A percentile compares a stretch with the other conserved stretches of the same genome.
Conservation (phyloP, 1,284 basidiomycete species). For the Cryptococcus sp. region DNA sequence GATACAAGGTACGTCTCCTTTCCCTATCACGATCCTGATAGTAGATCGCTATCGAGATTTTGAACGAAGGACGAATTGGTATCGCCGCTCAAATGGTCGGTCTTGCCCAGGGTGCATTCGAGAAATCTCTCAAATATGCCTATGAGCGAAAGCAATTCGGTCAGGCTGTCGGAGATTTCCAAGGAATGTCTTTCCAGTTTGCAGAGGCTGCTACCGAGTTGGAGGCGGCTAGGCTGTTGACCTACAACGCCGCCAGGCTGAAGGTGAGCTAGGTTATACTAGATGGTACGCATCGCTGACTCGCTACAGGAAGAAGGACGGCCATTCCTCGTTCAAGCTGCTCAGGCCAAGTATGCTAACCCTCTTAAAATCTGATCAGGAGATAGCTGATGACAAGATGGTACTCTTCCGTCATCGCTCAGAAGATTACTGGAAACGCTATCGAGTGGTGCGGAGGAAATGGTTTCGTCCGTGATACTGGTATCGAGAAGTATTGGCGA, state of each 20-base stretch:
- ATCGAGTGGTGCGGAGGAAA: slow-evolving; percentile 98
- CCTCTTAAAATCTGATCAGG: background rate
- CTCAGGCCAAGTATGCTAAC: slow-evolving; percentile 73
- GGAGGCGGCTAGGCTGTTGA: slow-evolving; percentile 85
- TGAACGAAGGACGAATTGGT: slow-evolving; percentile 96
- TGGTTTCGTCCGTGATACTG: slow-evolving; percentile 90
- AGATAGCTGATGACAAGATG: slow-evolving; percentile 49
- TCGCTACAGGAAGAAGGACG: slow-evolving; percentile 73
- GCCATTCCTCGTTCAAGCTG: slow-evolving; percentile 85
- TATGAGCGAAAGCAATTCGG: slow-evolving; percentile 93
- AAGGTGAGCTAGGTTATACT: slow-evolving; percentile 46
- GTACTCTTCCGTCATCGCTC: slow-evolving; percentile 81
- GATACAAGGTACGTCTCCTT: slow-evolving; percentile 68
- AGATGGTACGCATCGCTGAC: background rate
- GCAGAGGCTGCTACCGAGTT: slow-evolving; percentile 84
- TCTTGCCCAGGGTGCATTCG: slow-evolving; percentile 93
- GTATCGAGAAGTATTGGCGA: slow-evolving; percentile 90
- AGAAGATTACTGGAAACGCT: slow-evolving; percentile 77
- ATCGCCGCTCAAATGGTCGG: slow-evolving; percentile 97
- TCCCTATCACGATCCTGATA: background rate
- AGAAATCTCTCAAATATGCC: slow-evolving; percentile 87
- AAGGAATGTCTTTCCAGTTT: slow-evolving; percentile 94
- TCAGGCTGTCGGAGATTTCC: slow-evolving; percentile 72
- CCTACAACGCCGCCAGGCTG: slow-evolving; percentile 91
- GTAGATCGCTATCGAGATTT: slow-evolving; percentile 89